Evolutionary conservation across 306 rosid species (phyloP).

Genomic region (Astragalus membranaceus): DNA sequence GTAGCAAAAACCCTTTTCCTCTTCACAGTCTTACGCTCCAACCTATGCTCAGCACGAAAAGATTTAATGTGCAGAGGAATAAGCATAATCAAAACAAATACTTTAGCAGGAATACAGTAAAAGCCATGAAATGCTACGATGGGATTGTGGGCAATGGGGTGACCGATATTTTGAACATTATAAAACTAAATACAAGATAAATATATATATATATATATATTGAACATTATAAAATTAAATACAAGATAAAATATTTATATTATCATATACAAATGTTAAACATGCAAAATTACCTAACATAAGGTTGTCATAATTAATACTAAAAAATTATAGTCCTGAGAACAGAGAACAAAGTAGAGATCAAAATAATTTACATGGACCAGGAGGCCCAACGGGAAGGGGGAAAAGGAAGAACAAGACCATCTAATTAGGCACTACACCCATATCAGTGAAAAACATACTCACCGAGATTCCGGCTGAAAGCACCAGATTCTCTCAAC

Average conservation of each 20-base stretch:
- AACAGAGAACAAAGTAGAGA: not conserved
- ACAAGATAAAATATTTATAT: not conserved
- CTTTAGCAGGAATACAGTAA: not conserved
- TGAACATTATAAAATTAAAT: not conserved
- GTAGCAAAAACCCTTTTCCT: constrained; percentile 89
- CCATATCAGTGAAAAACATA: constrained; percentile 38
- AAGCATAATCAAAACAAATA: not conserved
- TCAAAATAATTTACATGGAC: not conserved
- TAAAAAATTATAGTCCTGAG: not conserved
- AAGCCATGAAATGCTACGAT: not conserved
- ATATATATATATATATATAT: no score
- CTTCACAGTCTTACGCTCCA: constrained; percentile 78
- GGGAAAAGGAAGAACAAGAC: constrained; percentile 7
- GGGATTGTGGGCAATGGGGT: not conserved
- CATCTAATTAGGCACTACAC: not conserved
- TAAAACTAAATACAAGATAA: no score
- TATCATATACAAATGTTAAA: not conserved
- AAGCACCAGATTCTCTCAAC: constrained; percentile 77
- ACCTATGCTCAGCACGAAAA: constrained; percentile 41
- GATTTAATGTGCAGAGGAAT: not conserved
- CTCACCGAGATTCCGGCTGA: constrained; percentile 89
- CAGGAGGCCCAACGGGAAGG: not conserved
- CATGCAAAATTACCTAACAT: not conserved
- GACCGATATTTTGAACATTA: not conserved
- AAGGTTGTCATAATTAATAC: not conserved